phyloP scores from a whole-genome alignment of 192 early-diverging fungal species.

The Coemansia javaensis region DNA sequence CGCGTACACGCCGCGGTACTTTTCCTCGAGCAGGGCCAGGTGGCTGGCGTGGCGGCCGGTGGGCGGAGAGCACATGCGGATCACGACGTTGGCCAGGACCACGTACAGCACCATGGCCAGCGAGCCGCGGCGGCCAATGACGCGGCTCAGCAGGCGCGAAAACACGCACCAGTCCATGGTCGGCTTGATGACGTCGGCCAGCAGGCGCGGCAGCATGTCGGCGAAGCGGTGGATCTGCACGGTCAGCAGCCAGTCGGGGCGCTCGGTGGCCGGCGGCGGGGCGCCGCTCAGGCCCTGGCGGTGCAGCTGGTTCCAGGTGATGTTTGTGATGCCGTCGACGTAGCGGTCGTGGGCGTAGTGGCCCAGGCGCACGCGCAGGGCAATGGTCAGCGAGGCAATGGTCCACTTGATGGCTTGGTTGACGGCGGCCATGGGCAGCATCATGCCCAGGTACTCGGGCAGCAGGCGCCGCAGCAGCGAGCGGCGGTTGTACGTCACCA shows the following conservation, averaged over 20 bases:
- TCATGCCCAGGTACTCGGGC: constrained; percentile 49
- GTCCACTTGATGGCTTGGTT: constrained; percentile 53
- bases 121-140: constrained; percentile 40
- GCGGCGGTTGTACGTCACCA: constrained; percentile 36
- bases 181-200: constrained; percentile 48
- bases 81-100: constrained; percentile 31
- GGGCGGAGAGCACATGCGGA: constrained; percentile 42
- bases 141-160: constrained; percentile 41
- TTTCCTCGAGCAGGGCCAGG: constrained; percentile 34
- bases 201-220: constrained; percentile 45
- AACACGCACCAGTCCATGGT: constrained; percentile 50
- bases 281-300: constrained; percentile 18
- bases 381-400: constrained; percentile 45
- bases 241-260: constrained; percentile 50
- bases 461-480: constrained; percentile 39
- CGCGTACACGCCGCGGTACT: constrained; percentile 39
- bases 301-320: constrained; percentile 48
- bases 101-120: constrained; percentile 48
- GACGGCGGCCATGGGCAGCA: constrained; percentile 43
- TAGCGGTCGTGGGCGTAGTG: constrained; percentile 42
- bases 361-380: constrained; percentile 42
- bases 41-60: constrained; percentile 31
- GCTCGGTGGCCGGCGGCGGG: constrained; percentile 27
- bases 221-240: constrained; percentile 52
- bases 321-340: constrained; percentile 50